These are phyloP conservation scores for Fusarium avenaceum DNA, from an alignment of 2,329 filamentous ascomycete species.

Conservation along the genomic window DNA sequence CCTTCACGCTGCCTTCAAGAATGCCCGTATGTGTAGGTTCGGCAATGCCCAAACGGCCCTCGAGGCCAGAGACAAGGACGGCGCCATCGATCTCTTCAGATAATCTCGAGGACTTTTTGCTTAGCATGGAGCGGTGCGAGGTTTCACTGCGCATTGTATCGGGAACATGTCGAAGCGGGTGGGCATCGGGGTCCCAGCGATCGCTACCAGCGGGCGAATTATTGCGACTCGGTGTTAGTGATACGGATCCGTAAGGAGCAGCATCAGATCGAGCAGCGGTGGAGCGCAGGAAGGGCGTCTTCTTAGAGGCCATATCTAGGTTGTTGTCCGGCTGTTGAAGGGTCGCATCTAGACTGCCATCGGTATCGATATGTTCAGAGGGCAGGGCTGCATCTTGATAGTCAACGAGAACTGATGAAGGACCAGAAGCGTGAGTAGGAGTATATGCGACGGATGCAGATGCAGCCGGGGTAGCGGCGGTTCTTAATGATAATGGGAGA, in stretches of 20 bases:
- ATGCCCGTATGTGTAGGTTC: slow-evolving; percentile 63
- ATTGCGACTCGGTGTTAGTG: slow-evolving; percentile 54
- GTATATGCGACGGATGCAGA: slow-evolving; percentile 7
- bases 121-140: slow-evolving; percentile 52
- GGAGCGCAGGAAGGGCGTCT: slow-evolving; percentile 55
- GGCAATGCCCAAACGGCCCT: slow-evolving; percentile 66
- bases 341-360: slow-evolving; percentile 47
- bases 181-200: slow-evolving; percentile 49
- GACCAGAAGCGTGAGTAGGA: slow-evolving; percentile 1
- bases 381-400: slow-evolving; percentile 29
- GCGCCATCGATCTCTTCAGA: slow-evolving; percentile 67
- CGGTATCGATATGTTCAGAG: slow-evolving; percentile 18
- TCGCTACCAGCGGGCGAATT: slow-evolving; percentile 55
- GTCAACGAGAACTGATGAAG: slow-evolving; percentile 4
- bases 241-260: slow-evolving; percentile 57
- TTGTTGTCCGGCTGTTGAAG: slow-evolving; percentile 31
- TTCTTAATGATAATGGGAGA: slow-evolving; percentile 43
- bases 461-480: slow-evolving; percentile 32
- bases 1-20: slow-evolving; percentile 59
- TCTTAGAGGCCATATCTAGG: slow-evolving; percentile 54
- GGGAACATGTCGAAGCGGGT: slow-evolving; percentile 53
- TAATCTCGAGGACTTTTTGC: slow-evolving; percentile 52
- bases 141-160: slow-evolving; percentile 53
- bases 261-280: slow-evolving; percentile 49
- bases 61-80: slow-evolving; percentile 65